Evolutionary conservation across 352 stramenopile genomes (phyloP), one percentile per base, ranked within the genome.

Genomic region (Globisporangium heterothallicum): DNA sequence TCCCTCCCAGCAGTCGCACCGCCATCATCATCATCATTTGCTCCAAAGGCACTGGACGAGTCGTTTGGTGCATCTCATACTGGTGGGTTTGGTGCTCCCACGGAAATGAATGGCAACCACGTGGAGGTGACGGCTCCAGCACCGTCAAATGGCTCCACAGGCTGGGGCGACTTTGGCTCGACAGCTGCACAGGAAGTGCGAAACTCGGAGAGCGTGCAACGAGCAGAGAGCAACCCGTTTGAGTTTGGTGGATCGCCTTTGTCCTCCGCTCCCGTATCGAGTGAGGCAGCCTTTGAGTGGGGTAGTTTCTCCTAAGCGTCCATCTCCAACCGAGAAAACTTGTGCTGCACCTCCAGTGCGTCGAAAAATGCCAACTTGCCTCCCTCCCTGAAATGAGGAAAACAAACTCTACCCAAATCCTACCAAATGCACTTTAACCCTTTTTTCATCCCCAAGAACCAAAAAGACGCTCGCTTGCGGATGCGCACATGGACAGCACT

Each of bases 231-330:
- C 34, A 43, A 58, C 19, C 42, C 42, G 42, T 58, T 58, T 6
- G 42, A 21, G 21, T 45, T 58, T 13, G n/a, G 42, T 16, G 42
- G 21, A 10, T 14, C 40, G 13, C 29, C 18, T 10, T 9, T 13
- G 24, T 4, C 6, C 5, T 13, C 0, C 10, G 36, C 16, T 4
- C 38, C 50, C 13, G 40, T 41, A 3, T 16, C 50, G 16, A 32
- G 27, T 30, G n/a, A 3, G 7, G 9, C 16, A 12, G 4, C 27
- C 18, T 58, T 58, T 12, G 27, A 43, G n/a, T 58, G 52, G 52
- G 42, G 50, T 4, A n/a, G 45, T 22, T 58, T 52, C 43, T 52
- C 49, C 5, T 56, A 27, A 49, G n/a, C n/a, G n/a, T n/a, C n/a
- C n/a, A n/a, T n/a, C n/a, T n/a, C n/a, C n/a, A n/a, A n/a, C n/a